Evolutionary conservation across 768 basidiomycete genomes (phyloP).

Genomic region (Auriscalpium orientale): DNA sequence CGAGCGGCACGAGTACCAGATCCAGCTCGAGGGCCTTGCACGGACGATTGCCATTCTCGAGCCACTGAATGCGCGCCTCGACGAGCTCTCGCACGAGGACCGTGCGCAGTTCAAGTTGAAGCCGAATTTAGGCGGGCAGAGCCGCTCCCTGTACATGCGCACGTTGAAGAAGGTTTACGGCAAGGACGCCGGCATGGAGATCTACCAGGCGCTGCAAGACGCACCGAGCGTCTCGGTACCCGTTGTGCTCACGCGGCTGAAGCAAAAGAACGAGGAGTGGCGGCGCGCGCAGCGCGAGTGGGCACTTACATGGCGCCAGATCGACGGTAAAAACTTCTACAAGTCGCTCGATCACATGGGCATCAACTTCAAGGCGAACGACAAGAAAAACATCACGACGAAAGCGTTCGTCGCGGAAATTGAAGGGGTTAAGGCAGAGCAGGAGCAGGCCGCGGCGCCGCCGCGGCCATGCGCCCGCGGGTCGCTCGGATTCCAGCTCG

Average conservation of each 20-base stretch:
- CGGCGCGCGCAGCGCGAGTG: constrained; percentile 88
- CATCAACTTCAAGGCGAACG: constrained; percentile 88
- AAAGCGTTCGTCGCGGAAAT: constrained; percentile 80
- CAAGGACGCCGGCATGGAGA: constrained; percentile 62
- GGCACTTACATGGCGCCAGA: constrained; percentile 95
- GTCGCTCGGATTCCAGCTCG: constrained; percentile 62
- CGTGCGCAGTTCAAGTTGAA: constrained; percentile 73
- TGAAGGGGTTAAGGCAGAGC: constrained; percentile 52
- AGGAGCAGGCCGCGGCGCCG: constrained; percentile 17
- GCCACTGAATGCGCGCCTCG: constrained; percentile 76
- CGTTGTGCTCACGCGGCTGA: constrained; percentile 81
- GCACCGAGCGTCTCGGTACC: constrained; percentile 86
- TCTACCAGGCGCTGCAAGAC: constrained; percentile 84
- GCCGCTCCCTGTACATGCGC: constrained; percentile 84
- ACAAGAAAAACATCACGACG: constrained; percentile 87
- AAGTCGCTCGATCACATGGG: constrained; percentile 96
- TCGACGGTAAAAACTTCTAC: constrained; percentile 96
- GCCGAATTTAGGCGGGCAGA: constrained; percentile 82
- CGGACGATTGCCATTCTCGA: constrained; percentile 90
- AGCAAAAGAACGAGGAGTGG: constrained; percentile 97
- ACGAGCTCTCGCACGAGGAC: constrained; percentile 86
- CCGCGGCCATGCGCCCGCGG: constrained; percentile 32
- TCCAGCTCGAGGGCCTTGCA: constrained; percentile 83
- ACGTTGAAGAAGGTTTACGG: constrained; percentile 94
- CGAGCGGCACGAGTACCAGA: constrained; percentile 96